Evolutionary conservation across 306 rosid genomes (phyloP), one percentile per base, ranked within the genome.

Genomic region (Acacia melanoxylon): DNA sequence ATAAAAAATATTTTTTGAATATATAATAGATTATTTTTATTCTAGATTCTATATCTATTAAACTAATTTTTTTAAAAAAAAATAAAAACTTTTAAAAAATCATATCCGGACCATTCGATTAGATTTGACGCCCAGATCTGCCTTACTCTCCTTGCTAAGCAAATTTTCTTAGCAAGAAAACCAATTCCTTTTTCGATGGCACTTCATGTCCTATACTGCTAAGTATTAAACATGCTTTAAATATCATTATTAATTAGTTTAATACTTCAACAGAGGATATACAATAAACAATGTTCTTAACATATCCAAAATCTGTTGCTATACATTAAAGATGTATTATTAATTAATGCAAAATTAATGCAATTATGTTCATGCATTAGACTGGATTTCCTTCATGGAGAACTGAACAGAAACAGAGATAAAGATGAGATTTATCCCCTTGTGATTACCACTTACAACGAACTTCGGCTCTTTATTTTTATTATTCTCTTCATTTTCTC

Each of bases 101-200:
- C 8, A 37, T 0, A 37, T 37, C 1, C 6, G 1, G 1, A 37
- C 40, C 1, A 37, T 35, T 0, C 4, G 7, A 35, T 0, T 35
- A 35, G 4, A 35, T 35, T 0, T 35, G 7, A 35, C 5, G 7
- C 40, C 6, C 40, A 35, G 0, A 5, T 35, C 1, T 35, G 0
- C 40, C 1, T 35, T 0, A 35, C 40, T 35, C 40, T 35, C 0
- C 6, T 5, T 35, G 40, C 7, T 35, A 35, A 35, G 40, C 40
- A 29, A 29, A 29, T 29, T 29, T 29, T 29, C 2, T 1, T 29
- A 29, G 33, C 3, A 35, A 1, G 6, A 4, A 35, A 37, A 37
- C 40, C 40, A 37, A 37, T 37, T 37, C 40, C 7, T 6, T 37
- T 37, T 37, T 46, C 6, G 14, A 10, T 46, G 52, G 6, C 19